Base-by-base conservation (phyloP, 2,329 filamentous ascomycete species). In the Fusarium xylarioides region DNA sequence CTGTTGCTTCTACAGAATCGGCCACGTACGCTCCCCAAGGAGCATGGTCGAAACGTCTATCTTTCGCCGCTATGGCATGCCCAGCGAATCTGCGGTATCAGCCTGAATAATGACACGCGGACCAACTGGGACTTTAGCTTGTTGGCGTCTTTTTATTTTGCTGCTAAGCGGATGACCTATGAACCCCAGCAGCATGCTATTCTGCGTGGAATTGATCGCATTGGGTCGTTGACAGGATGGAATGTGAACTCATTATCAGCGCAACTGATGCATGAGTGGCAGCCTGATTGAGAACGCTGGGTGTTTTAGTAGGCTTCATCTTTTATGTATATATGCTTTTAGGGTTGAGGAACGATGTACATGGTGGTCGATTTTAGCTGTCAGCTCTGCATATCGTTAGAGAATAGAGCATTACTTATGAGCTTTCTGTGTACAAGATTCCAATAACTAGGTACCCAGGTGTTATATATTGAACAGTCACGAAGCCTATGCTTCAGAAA, bases 1-100 rank as follows among this genome's bases (percentile, higher is more conserved):
- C 76, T 89, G 12, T 76, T 89, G 1, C 78, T 90, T 62, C 81
- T 90, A 23, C 85, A 85, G 63, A 83, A 85, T 72, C 85, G 85
- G 66, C 87, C 88, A 23, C 82, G 84, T 9, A 85, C 83, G 6
- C 76, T 83, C 8, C 78, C 77, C 12, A 74, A 79, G 4, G 74
- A 78, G 18, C 77, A 78, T 28, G 77, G 79, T 12, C 77, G 66
- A 71, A 82, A 73, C 54, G 80, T 66, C 61, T 60, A 80, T 4
- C 78, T 82, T 68, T 87, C 86, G 4, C 79, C 82, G 1, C 76
- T 87, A 14, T 87, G 85, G 85, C 86, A 88, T 72, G 81, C 84
- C 1, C 84, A 84, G 66, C 79, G 84, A 5, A 81, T 87, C 12
- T 88, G 86, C 69, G 85, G 85, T 5, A 87, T 87, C 55, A 82